Evolutionary conservation across 2,329 filamentous ascomycete genomes (phyloP), one percentile per base, ranked within the genome.

Genomic region (Didymella exigua): DNA sequence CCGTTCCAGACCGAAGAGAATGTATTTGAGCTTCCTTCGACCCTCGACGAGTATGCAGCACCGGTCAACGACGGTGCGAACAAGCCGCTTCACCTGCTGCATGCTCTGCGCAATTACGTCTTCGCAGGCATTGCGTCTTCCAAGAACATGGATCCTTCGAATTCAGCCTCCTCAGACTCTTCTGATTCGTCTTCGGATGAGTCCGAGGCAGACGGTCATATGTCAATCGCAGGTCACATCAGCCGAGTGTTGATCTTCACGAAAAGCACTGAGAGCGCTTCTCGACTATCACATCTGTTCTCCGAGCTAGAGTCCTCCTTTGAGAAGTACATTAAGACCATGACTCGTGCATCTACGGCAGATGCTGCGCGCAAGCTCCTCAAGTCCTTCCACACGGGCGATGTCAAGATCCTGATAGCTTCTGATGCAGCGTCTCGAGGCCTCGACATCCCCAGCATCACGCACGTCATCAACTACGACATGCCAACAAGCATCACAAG

Each of bases 351-450:
- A 0, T 89, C 87, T 23, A 85, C 89, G n/a, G 90, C 88, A 1
- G 84, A 87, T 13, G 81, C 84, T 13, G 87, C 89, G 14, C 84
- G 85, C 56, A 87, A 86, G 65, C 86, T 88, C 0, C 79, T 93
- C 21, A 81, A 82, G 23, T 82, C 84, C n/a, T 93, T 93, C 72
- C 77, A 82, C 3, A 74, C 78, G 7, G 82, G 82, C 53, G 84
- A 84, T 54, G 75, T 90, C 23, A 86, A 87, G 6, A 86, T 96
- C 41, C 85, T 98, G 37, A 88, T 98, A 40, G 92, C 93, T 0
- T 96, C 95, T 0, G 93, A 98, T 72, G 88, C 96, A n/a, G 91
- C 95, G 1, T 91, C 92, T 2, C 89, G 93, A 60, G 95, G 93
- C 67, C 86, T 98, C 23, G 93, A 98, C 74, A 82, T 96, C 11